Evolutionary conservation across 495 filamentous ascomycete genomes (phyloP), one percentile per base, ranked within the genome.

Genomic region (Bacidia rubella): DNA sequence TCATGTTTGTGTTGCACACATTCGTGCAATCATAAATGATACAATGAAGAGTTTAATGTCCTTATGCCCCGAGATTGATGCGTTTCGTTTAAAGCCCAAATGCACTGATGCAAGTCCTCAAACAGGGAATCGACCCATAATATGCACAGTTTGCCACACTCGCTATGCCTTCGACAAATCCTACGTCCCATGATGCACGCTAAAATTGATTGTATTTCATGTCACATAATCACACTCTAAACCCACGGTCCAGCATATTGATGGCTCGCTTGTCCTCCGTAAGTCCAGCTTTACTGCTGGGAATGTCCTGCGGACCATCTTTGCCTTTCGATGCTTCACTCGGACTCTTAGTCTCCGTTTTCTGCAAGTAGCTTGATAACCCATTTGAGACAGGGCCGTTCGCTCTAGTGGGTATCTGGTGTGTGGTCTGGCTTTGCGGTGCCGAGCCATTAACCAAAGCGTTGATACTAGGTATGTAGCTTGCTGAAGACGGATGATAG

Each of bases 181-280:
- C 15, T 35, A 5, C 29, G 29, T 15, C 29, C 7, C 5, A 35
- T 5, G 5, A 35, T 35, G 29, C 29, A 35, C 29, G 29, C 29
- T 35, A 5, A 35, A 35, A 29, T 5, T 15, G 15, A 35, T 5
- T 35, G 5, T 15, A 35, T 35, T 35, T 7, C 29, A 15, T 35
- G 5, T 15, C 29, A 15, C 29, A 35, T 35, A 35, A 35, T 44
- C 41, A 52, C 15, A 32, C 49, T 3, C 19, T 56, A 45, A 59
- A 59, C 1, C 49, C 57, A 24, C 57, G 68, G 62, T 89, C 79
- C 46, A 89, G 66, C 47, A 82, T 77, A 51, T 77, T 73, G 40
- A 87, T 67, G 0, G 81, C 80, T 47, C 81, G 66, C 58, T 74
- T 74, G 55, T 87, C 83, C 60, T 87, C 82, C 7, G 75, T 74